phyloP scores from a whole-genome alignment of 331 rosid species.

The Telfairia occidentalis region DNA sequence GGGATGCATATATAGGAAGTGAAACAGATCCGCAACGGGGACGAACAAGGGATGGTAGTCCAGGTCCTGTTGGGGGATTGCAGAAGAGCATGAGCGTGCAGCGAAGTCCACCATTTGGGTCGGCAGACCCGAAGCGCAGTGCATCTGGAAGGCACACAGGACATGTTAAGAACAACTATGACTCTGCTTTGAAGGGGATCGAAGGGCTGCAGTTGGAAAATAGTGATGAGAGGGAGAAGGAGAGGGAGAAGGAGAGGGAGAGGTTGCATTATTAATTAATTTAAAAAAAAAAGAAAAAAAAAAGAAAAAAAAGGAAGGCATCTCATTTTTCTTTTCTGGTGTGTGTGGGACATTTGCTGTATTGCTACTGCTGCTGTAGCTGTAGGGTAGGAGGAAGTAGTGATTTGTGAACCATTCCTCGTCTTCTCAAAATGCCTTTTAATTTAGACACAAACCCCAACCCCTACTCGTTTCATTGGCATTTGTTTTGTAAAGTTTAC shows the following conservation, averaged over 20 bases:
- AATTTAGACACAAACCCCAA: too few species aligned
- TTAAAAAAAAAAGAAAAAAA: too few species aligned
- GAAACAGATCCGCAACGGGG: conserved; percentile 53
- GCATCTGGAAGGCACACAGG: conserved; percentile 52
- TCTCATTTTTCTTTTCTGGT: too few species aligned
- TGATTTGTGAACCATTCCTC: too few species aligned
- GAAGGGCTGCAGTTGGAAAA: conserved; percentile 72
- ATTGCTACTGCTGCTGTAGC: too few species aligned
- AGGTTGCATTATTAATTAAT: too few species aligned
- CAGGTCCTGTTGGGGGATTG: conserved; percentile 62
- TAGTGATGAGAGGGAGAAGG: conserved; percentile 80
- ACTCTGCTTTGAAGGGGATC: conserved; percentile 67
- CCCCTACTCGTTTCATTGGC: not conserved
- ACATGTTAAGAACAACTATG: conserved; percentile 61
- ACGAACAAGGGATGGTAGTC: conserved; percentile 58
- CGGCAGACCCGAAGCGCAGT: conserved; percentile 53
- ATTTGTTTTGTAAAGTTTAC: conserved; percentile 7
- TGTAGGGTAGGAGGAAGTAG: too few species aligned
- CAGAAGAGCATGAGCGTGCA: conserved; percentile 55
- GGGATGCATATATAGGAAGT: conserved; percentile 57
- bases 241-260: too few species aligned
- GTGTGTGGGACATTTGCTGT: too few species aligned
- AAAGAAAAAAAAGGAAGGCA: too few species aligned
- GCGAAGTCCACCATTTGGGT: conserved; percentile 50
- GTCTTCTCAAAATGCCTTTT: too few species aligned